These are phyloP conservation scores for Colletotrichum simmondsii DNA, from an alignment of 2,329 filamentous ascomycete genomes.

Conservation along the genomic window DNA sequence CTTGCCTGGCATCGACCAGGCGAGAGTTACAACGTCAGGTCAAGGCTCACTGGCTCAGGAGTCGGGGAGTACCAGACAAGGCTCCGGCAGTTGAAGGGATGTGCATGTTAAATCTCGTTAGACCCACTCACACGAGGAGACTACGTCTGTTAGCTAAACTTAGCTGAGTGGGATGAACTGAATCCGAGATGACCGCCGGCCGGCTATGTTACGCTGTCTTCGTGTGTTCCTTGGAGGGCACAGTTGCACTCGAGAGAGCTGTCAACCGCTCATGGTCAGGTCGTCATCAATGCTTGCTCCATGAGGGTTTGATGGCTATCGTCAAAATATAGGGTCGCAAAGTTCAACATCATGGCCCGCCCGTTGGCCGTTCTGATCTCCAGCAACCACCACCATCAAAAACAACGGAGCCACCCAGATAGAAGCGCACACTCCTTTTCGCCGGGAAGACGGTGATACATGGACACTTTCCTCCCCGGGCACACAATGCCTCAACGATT, in stretches of 20 bases:
- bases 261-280: slow-evolving; percentile 5
- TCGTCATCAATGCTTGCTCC: slow-evolving; percentile 1
- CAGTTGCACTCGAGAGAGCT: not conserved
- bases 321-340: not conserved
- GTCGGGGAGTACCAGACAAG: not conserved
- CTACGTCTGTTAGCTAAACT: slow-evolving; percentile 31
- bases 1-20: not conserved
- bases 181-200: slow-evolving; percentile 29
- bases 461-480: slow-evolving; percentile 10
- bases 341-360: not conserved
- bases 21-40: slow-evolving; percentile 8
- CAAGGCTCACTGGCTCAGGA: not conserved
- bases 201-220: slow-evolving; percentile 5
- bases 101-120: slow-evolving; percentile 33
- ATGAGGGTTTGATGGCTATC: not conserved
- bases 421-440: not conserved
- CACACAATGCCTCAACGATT: slow-evolving; percentile 13
- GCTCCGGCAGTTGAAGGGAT: slow-evolving; percentile 32
- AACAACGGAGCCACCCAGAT: not conserved
- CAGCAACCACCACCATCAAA: not conserved
- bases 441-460: not conserved
- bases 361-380: slow-evolving; percentile 3
- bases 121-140: slow-evolving; percentile 34
- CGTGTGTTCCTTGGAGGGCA: not conserved
- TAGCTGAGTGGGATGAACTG: slow-evolving; percentile 34